Base-by-base conservation (phyloP, 805 yeast species). In the Yarrowia porcina region DNA sequence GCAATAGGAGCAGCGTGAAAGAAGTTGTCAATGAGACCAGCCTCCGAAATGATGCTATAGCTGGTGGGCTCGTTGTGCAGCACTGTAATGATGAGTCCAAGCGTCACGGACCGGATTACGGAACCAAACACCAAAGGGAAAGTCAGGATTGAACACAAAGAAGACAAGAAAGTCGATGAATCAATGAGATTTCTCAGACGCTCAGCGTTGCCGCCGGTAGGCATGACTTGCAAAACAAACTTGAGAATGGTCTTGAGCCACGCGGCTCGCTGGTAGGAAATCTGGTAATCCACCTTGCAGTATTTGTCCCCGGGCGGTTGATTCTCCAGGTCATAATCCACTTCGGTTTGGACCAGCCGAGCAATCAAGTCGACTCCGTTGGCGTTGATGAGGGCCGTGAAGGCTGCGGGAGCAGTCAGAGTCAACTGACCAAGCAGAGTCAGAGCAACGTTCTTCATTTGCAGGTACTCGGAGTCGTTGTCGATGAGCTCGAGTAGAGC, bases 51-150 rank as follows among this genome's bases (percentile, higher is more conserved):
- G 42, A 92, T 85, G 2, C 88, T 80, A 69, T 81, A 92, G 3
- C 96, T 89, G 0, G 97, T 90, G 9, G 97, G 97, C 69, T 93
- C 97, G 67, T 87, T 88, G 71, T 92, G 93, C 28, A 92, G 84
- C 64, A 90, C 89, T 12, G 81, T 81, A 41, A 87, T 81, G 20
- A 90, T 79, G 12, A 86, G 81, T 65, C 84, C 86, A 36, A 92
- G 72, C 0, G 89, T 80, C 21, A 82, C 77, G 0, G 89, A 77
- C 13, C 89, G 72, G 13, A 89, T 73, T 15, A 83, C 79, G 39
- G 84, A 82, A 0, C 97, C 97, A 76, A 90, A 89, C 0, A 82
- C 73, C 0, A 73, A 66, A 1, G 88, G 83, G 67, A 89, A 77
- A 13, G 71, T 69, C 17, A 92, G 68, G 1, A 92, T 81, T 63